phyloP scores from a whole-genome alignment of 192 early-diverging fungal species.

The Backusella tarrabulga region DNA sequence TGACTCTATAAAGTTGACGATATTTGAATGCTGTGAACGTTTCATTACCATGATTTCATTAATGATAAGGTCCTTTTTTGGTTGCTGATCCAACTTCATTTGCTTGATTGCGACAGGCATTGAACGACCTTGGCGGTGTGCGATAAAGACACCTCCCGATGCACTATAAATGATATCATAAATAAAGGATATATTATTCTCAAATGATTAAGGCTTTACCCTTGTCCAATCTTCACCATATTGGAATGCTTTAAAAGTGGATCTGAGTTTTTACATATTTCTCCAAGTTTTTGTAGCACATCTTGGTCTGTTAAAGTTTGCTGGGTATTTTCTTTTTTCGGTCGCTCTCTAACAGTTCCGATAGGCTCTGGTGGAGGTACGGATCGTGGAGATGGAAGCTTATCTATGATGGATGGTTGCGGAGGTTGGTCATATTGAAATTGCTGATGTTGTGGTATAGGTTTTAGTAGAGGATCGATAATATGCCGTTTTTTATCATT shows the following conservation, averaged over 20 bases:
- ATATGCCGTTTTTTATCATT: not conserved
- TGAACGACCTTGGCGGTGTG: constrained; percentile 55
- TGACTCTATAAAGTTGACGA: constrained; percentile 88
- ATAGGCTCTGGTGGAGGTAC: constrained; percentile 7
- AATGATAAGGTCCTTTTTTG: constrained; percentile 95
- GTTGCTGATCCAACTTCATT: constrained; percentile 94
- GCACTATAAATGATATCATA: constrained; percentile 50
- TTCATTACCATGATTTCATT: constrained; percentile 92
- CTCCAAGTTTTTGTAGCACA: constrained; percentile 77
- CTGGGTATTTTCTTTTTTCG: constrained; percentile 20
- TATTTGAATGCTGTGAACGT: constrained; percentile 73
- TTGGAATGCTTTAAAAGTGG: constrained; percentile 64
- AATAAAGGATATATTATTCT: not conserved
- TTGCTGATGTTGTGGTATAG: not conserved
- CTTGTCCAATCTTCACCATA: constrained; percentile 47
- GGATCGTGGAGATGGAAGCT: not conserved
- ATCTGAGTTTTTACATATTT: constrained; percentile 85
- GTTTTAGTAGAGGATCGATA: not conserved
- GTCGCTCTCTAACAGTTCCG: constrained; percentile 24
- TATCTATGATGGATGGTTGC: not conserved
- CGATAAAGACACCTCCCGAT: constrained; percentile 89
- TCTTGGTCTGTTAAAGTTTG: constrained; percentile 54
- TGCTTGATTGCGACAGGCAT: constrained; percentile 90
- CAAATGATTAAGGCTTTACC: constrained; percentile 17
- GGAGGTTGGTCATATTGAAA: not conserved